Evolutionary conservation across 2,329 filamentous ascomycete genomes (phyloP).

Genomic region (Colletotrichum euphorbiae): DNA sequence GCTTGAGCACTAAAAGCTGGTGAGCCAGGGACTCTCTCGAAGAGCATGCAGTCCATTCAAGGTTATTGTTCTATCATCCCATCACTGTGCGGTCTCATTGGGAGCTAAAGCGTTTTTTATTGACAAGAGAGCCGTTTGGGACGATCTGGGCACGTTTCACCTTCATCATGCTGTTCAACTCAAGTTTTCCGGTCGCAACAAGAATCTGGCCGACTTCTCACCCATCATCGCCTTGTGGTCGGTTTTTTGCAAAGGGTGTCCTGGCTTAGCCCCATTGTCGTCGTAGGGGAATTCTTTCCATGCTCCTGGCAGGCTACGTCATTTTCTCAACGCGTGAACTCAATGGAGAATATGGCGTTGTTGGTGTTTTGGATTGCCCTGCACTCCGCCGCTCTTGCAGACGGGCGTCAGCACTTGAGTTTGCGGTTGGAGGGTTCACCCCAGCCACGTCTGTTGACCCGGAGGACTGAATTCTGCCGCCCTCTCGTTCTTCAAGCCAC

Average conservation of each 20-base stretch:
- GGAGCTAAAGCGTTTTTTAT: slow-evolving; percentile 15
- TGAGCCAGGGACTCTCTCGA: too few relatives aligned
- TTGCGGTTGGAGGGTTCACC: slow-evolving; percentile 17
- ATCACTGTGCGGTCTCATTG: slow-evolving; percentile 20
- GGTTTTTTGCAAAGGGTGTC: neutral
- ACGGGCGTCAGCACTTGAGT: neutral
- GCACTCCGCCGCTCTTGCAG: slow-evolving; percentile 9
- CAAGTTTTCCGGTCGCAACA: slow-evolving; percentile 9
- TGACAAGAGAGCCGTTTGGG: slow-evolving; percentile 14
- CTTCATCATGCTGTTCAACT: slow-evolving; percentile 17
- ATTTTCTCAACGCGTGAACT: neutral
- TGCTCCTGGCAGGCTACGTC: neutral
- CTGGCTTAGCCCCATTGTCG: neutral
- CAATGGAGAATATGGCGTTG: too few relatives aligned
- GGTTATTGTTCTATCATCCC: slow-evolving; percentile 22
- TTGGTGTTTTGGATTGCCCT: slow-evolving; percentile 15
- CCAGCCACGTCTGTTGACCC: slow-evolving; percentile 8
- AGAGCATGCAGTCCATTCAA: slow-evolving; percentile 18
- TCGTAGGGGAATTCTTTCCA: neutral
- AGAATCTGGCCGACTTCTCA: neutral
- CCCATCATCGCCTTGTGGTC: neutral
- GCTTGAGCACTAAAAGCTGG: too few relatives aligned
- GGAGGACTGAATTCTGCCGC: slow-evolving; percentile 9
- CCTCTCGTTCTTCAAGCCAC: neutral
- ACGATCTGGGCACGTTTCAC: slow-evolving; percentile 23